Evolutionary conservation across 768 basidiomycete genomes (phyloP), one percentile per base, ranked within the genome.

Genomic region (Pulveroboletus sp.): DNA sequence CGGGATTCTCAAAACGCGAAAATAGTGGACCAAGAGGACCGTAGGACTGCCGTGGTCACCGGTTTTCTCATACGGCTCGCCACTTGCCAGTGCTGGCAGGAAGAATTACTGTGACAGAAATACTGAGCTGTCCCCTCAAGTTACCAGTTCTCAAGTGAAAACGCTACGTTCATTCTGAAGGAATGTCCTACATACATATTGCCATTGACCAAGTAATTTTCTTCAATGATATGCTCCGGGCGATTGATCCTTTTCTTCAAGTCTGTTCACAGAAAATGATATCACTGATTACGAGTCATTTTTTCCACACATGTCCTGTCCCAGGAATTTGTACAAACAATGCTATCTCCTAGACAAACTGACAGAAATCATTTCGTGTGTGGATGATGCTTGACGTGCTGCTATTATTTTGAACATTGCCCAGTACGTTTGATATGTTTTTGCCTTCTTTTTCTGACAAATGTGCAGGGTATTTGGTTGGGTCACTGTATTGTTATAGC

Each of bases 181-280:
- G 43, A 25, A 35, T n/a, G n/a, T n/a, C n/a, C n/a, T n/a, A n/a
- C n/a, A n/a, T n/a, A n/a, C n/a, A n/a, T n/a, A n/a, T n/a, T n/a
- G n/a, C n/a, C n/a, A n/a, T n/a, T n/a, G n/a, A n/a, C n/a, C n/a
- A n/a, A n/a, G n/a, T n/a, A n/a, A n/a, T n/a, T n/a, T n/a, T n/a
- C n/a, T n/a, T n/a, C n/a, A n/a, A n/a, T n/a, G n/a, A n/a, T n/a
- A n/a, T n/a, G n/a, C n/a, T n/a, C n/a, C n/a, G n/a, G n/a, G n/a
- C n/a, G n/a, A n/a, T n/a, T n/a, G n/a, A n/a, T n/a, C 36, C 19
- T 47, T 2, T 1, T 43, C 32, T 42, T 16, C 33, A 31, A 60
- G 58, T 19, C 35, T 58, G 24, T 56, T 51, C 21, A 60, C 56
- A 23, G 57, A 58, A 36, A 36, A 27, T 21, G 34, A 58, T 5